phyloP scores from a whole-genome alignment of 257 asterid genomes.

The Solanum commersonii region DNA sequence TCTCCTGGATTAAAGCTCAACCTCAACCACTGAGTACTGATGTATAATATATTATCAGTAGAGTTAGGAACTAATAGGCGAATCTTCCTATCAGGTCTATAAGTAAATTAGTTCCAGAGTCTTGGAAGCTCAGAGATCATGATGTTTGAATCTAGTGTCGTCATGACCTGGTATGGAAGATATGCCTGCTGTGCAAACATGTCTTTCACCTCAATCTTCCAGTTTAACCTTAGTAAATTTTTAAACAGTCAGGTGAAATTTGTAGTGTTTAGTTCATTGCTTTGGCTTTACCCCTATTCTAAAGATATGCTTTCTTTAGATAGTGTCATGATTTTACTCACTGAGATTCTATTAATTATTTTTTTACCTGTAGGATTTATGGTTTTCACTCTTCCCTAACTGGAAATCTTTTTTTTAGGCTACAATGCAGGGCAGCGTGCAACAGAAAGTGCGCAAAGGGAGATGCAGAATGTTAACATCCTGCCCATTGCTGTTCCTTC shows the following conservation, averaged over 20 bases:
- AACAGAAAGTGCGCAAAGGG: conserved; percentile 47
- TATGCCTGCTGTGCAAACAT: neutral
- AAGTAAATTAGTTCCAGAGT: neutral
- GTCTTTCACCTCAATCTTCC: neutral
- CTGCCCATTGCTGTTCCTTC: conserved; percentile 63
- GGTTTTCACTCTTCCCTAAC: neutral
- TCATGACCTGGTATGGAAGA: neutral
- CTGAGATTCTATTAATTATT: neutral
- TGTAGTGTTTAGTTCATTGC: neutral
- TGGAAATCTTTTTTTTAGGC: neutral
- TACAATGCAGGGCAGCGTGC: conserved; percentile 34
- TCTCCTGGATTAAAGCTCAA: neutral
- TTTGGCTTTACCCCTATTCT: neutral
- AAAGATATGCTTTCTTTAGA: neutral
- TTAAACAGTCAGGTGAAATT: neutral
- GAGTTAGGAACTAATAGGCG: neutral
- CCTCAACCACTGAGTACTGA: neutral
- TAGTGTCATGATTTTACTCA: neutral
- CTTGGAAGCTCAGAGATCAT: neutral
- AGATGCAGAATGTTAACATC: conserved; percentile 30
- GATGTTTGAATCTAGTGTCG: neutral
- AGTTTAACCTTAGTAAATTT: neutral
- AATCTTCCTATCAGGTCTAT: neutral
- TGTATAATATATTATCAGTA: neutral
- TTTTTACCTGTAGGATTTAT: neutral